Percentiles rank a stretch among this genome's conserved stretches.
Conservation (phyloP, 148 eudicot species). For the Nepenthes gracilis region DNA sequence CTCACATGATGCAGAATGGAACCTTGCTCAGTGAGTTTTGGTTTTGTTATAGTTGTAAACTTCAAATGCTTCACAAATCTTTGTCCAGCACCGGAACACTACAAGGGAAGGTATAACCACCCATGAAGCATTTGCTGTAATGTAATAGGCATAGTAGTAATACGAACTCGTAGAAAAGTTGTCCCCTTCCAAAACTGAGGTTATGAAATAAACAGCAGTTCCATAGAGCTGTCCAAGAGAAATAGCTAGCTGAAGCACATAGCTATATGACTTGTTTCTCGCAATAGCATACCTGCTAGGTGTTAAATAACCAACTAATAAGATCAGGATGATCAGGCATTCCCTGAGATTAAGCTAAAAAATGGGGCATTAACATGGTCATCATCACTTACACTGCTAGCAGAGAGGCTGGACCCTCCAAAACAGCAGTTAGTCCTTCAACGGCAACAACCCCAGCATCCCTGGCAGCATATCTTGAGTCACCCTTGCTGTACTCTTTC, state of each 20-base stretch:
- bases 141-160: conserved; percentile 64
- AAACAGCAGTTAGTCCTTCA: conserved; percentile 72
- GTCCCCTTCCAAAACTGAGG: conserved; percentile 73
- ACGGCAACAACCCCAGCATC: conserved; percentile 64
- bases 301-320: neutral
- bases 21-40: conserved; percentile 29
- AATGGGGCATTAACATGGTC: neutral
- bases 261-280: conserved; percentile 52
- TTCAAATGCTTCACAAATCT: conserved; percentile 44
- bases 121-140: conserved; percentile 64
- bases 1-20: neutral
- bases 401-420: conserved; percentile 81
- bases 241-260: conserved; percentile 63
- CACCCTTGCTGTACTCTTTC: conserved; percentile 96
- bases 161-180: conserved; percentile 39
- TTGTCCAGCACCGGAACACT: conserved; percentile 66
- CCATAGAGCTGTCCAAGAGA: conserved; percentile 90
- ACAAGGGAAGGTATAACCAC: conserved; percentile 58
- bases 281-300: conserved; percentile 83
- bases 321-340: neutral
- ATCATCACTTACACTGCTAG: conserved; percentile 59
- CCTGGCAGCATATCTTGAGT: conserved; percentile 76
- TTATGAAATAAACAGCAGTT: conserved; percentile 56
- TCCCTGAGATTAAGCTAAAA: neutral
- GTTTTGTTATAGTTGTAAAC: conserved; percentile 34